phyloP scores from a whole-genome alignment of 805 yeast genomes.

The Isabelozyma gotoi region DNA sequence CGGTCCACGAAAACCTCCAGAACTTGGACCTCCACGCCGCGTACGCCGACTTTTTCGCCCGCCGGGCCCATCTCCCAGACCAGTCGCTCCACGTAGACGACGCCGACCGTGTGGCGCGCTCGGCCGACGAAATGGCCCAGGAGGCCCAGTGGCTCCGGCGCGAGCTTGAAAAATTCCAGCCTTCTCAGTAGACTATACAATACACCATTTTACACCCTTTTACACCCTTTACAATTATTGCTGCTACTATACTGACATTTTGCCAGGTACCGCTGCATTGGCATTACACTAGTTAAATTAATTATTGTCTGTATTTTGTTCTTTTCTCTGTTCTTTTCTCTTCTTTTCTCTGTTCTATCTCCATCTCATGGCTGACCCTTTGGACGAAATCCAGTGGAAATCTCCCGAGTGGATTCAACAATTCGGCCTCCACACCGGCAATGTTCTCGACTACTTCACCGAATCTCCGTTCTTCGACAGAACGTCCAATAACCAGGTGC shows the following conservation, averaged over 20 bases:
- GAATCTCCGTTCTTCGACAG: constrained; percentile 95
- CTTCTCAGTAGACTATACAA: not conserved
- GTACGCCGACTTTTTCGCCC: constrained; percentile 22
- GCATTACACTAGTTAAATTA: no score
- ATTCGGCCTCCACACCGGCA: constrained; percentile 81
- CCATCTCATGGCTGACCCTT: constrained; percentile 23
- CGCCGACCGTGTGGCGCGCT: constrained; percentile 55
- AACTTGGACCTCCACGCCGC: constrained; percentile 45
- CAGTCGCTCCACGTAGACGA: constrained; percentile 25
- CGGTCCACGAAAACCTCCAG: constrained; percentile 68
- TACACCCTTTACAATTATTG: no score
- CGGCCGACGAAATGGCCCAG: constrained; percentile 61
- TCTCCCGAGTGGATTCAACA: constrained; percentile 97
- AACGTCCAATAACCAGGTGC: constrained; percentile 88
- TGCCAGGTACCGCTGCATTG: no score
- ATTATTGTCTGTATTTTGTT: no score
- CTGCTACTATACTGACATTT: no score
- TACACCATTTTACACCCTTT: no score
- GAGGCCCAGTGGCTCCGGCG: constrained; percentile 64
- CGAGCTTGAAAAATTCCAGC: constrained; percentile 34
- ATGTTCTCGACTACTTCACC: constrained; percentile 89
- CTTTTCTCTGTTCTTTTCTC: no score
- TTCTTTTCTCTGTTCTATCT: not conserved
- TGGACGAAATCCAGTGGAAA: constrained; percentile 95
- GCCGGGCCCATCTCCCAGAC: constrained; percentile 9